Base-by-base conservation (phyloP, 2,329 filamentous ascomycete species). In the Aureobasidium lini region DNA sequence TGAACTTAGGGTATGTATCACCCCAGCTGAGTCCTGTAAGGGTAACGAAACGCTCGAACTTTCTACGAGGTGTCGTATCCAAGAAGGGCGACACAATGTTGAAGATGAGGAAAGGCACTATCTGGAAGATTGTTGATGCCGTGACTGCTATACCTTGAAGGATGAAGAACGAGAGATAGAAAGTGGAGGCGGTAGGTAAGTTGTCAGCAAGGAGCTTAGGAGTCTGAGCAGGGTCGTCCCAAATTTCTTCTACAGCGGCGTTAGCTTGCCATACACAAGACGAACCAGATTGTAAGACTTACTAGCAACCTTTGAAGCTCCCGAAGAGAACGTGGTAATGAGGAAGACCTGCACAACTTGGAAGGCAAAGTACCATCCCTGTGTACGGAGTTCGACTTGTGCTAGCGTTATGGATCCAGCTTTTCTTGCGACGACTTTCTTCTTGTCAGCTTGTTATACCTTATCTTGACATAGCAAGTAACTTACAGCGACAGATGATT, bases 11-110 rank as follows among this genome's bases (percentile, higher is more conserved):
- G 57, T 72, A 77, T 29, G 75, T 71, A 9, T 72, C 71, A 16
- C 76, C 76, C 73, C 74, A 77, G 10, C 70, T 68, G 0, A 76
- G 69, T 10, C 70, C 71, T 11, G 69, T 66, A 3, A 78, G 68
- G 28, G 69, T 72, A 56, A 72, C 70, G 39, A 74, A 75, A 28
- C 74, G 72, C 42, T 75, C 70, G 63, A 74, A 78, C 62, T 75
- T 72, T 66, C 75, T 76, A 15, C 76, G 69, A 11, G 75, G 76
- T 0, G 75, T 76, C 62, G 72, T 75, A 53, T 71, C 70, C 13
- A 72, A 57, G 28, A 71, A 60, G 29, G 64, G 67, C 13, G 65
- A 66, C 15, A 72, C 60, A 6, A 72, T n/a, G 13, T 68, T 42
- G 16, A 65, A 64, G 37, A 70, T 62, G 37, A 72, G 46, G 29